Conservation (phyloP, 495 filamentous ascomycete genomes). For the Hypomontagnella monticulosa region DNA sequence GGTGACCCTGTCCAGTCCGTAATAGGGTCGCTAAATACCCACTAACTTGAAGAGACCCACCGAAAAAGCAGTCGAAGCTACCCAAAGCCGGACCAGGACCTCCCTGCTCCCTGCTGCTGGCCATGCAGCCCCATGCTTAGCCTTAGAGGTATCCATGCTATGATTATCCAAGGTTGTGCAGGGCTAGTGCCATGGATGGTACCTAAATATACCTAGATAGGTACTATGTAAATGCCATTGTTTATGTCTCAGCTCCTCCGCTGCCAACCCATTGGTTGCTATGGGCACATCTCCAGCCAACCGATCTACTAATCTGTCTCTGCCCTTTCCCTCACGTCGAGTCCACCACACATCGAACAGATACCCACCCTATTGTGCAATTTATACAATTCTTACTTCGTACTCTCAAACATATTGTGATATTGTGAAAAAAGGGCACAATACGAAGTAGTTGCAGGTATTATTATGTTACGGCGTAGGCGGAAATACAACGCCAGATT, state of each 20-base stretch:
- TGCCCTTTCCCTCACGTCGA: conserved; percentile 14
- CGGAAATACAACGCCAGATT: conserved; percentile 38
- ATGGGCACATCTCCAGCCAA: conserved; percentile 26
- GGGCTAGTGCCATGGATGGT: background rate
- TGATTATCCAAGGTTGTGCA: conserved; percentile 1
- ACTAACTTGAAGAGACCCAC: conserved; percentile 28
- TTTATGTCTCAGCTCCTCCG: conserved; percentile 38
- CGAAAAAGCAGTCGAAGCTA: conserved; percentile 32
- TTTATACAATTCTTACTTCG: conserved; percentile 1
- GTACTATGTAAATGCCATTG: conserved; percentile 30
- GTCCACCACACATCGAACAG: conserved; percentile 3
- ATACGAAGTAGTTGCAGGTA: conserved; percentile 3
- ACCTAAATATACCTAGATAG: background rate
- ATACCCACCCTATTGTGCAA: conserved; percentile 9
- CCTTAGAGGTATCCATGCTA: conserved; percentile 6
- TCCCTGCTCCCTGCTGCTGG: conserved; percentile 5
- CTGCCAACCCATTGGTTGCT: conserved; percentile 33
- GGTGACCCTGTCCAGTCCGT: conserved; percentile 14
- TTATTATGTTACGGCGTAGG: conserved; percentile 40
- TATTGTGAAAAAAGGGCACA: background rate
- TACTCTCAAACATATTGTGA: background rate
- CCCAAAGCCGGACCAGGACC: conserved; percentile 22
- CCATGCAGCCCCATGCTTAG: background rate
- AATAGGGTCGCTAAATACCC: conserved; percentile 4
- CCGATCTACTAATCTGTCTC: conserved; percentile 17